Percentiles rank a stretch among this genome's conserved stretches.
Conservation (phyloP, 305 asterid species). For the Fraxinus sp. region DNA sequence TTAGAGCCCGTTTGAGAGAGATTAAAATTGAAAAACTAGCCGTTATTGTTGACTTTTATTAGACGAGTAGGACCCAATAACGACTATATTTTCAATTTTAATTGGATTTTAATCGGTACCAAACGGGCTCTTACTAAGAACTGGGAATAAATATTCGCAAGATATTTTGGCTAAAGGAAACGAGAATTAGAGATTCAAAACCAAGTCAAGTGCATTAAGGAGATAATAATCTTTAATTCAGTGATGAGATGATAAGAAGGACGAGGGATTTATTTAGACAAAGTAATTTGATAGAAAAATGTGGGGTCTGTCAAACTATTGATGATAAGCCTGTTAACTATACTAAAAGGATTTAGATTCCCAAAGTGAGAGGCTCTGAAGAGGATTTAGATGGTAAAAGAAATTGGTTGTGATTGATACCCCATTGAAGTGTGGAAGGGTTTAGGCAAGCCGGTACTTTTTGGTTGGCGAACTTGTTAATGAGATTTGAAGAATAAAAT, state of each 20-base stretch:
- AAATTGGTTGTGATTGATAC: neutral
- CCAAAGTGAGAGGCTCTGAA: neutral
- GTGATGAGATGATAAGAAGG: neutral
- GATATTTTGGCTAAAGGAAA: neutral
- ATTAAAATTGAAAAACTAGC: too few species aligned
- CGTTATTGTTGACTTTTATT: too few species aligned
- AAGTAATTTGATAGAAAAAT: neutral
- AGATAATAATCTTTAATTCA: neutral
- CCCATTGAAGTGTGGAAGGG: neutral
- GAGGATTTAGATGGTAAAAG: neutral
- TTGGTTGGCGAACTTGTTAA: neutral
- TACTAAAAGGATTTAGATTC: neutral
- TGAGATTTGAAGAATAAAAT: neutral
- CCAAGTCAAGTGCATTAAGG: neutral
- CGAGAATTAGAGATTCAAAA: neutral
- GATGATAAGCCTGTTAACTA: neutral
- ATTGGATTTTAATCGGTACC: too few species aligned
- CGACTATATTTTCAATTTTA: too few species aligned
- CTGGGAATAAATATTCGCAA: neutral
- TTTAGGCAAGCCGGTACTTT: neutral
- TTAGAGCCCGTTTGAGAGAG: too few species aligned
- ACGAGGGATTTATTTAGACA: neutral
- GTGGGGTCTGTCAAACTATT: neutral
- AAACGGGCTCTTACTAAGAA: neutral
- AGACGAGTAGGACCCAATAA: too few species aligned